Evolutionary conservation across 2,329 filamentous ascomycete species (phyloP), one percentile per base, ranked within the genome.

Genomic region (Xylariaceae sp.): DNA sequence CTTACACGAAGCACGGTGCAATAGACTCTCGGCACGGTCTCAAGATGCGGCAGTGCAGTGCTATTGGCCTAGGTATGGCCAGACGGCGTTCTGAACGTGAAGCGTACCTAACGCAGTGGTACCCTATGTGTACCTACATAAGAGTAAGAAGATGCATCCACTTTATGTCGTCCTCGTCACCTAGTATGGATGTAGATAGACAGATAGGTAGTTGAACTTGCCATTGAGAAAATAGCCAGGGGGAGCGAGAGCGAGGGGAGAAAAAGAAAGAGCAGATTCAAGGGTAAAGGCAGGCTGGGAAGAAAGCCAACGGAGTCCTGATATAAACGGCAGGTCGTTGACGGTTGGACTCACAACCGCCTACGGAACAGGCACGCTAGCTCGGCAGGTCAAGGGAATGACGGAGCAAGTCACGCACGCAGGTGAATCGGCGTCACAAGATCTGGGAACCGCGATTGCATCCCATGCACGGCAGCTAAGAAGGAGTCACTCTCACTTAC

Each of bases 21-120:
- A 42, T 44, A 37, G n/a, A 47, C 50, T 57, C 34, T 44, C 23
- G 39, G 45, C 35, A 50, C 4, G 17, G 4, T 30, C 23, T 30
- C 5, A 30, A 30, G 23, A 4, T 30, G 23, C 23, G 4, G 23
- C 23, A 30, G 23, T 30, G 60, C 60, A 55, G 60, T 62, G 48
- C 53, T 37, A 4, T 30, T 30, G 23, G 23, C 23, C 23, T 30
- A 30, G 4, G 4, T 30, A 30, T 30, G 23, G 23, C 23, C 23
- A 30, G 23, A 34, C 10, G 42, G 45, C 18, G 18, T 15, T 10
- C n/a, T 57, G 57, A 37, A 47, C 35, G 47, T 39, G 6, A 44
- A 30, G n/a, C 35, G 23, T 17, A 10, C 10, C 10, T 8, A 8
- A 39, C 37, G 37, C 8, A 42, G 37, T 42, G 37, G 4, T 30